Percentiles rank a stretch among this genome's conserved stretches.
phyloP scores from a whole-genome alignment of 1,284 basidiomycete genomes.

The Fistulinella staudtii region DNA sequence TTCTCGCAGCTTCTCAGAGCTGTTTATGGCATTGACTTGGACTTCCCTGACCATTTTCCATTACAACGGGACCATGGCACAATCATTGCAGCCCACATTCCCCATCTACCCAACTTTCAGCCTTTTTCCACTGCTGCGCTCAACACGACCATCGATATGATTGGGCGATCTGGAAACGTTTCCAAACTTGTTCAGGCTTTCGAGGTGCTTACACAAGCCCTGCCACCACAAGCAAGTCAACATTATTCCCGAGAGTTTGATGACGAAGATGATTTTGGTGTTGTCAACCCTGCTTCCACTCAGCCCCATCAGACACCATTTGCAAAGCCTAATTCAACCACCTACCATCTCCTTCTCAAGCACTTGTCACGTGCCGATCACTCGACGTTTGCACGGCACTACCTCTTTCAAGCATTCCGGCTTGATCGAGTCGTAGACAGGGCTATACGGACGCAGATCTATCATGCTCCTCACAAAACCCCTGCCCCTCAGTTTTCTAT shows the following conservation, averaged over 20 bases:
- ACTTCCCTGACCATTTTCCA: constrained; percentile 56
- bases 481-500: constrained; percentile 49
- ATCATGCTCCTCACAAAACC: constrained; percentile 33
- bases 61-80: constrained; percentile 15
- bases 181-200: constrained; percentile 69
- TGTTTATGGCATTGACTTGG: constrained; percentile 70
- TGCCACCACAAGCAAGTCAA: constrained; percentile 45
- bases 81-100: constrained; percentile 13
- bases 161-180: constrained; percentile 55
- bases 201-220: constrained; percentile 69
- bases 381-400: constrained; percentile 59
- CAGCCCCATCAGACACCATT: constrained; percentile 40
- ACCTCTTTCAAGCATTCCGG: constrained; percentile 54
- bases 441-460: constrained; percentile 28
- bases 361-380: constrained; percentile 49
- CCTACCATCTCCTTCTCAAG: constrained; percentile 58
- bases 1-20: constrained; percentile 58
- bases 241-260: constrained; percentile 52
- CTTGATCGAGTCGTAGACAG: constrained; percentile 42
- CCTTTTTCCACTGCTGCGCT: constrained; percentile 64
- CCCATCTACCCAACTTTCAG: constrained; percentile 31
- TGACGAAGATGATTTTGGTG: constrained; percentile 62
- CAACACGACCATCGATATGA: constrained; percentile 66
- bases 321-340: constrained; percentile 65
- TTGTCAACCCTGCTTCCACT: constrained; percentile 39